Base-by-base conservation (phyloP, 257 asterid genomes). In the Haberlea rhodopensis region DNA sequence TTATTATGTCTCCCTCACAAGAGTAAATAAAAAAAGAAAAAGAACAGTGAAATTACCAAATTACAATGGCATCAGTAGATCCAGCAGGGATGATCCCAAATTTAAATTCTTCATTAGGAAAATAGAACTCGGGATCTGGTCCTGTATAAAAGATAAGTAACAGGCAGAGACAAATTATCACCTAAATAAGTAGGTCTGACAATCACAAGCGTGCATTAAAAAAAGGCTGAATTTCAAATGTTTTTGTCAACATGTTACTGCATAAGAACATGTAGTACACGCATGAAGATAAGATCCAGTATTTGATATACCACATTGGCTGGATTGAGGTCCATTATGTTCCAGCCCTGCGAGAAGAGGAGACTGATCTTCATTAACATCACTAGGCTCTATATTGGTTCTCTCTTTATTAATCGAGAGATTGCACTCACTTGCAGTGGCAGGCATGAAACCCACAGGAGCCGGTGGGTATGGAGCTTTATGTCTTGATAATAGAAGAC, bases 31-130 rank as follows among this genome's bases (percentile, higher is more conserved):
- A 69, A 53, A 68, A n/a, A n/a, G n/a, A 22, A 68, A 63, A 46
- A 60, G 29, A 64, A 61, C 18, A 21, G 72, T 55, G 54, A 67
- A 62, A 40, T 54, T 87, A 92, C 99, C 99, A 92, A 57, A 92
- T 87, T 55, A 78, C 97, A 5, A 87, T 79, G 59, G 99, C 96
- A 81, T 92, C 99, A n/a, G 99, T 92, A 19, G 99, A 92, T 73
- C 99, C 99, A 52, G 99, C 95, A 52, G 99, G 99, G 74, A 92
- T 92, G 70, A 92, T 82, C 73, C 99, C 99, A 75, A 92, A 77
- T 84, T 95, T 84, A 74, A 92, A 92, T 55, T 63, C 68, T 71
- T 82, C 84, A 75, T 79, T 89, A 15, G 96, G 91, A 75, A 92
- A 76, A 53, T 78, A 74, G 73, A 85, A 82, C 57, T 77, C 88